Conservation (phyloP, 1,284 basidiomycete genomes). For the Kwoniella shivajii region DNA sequence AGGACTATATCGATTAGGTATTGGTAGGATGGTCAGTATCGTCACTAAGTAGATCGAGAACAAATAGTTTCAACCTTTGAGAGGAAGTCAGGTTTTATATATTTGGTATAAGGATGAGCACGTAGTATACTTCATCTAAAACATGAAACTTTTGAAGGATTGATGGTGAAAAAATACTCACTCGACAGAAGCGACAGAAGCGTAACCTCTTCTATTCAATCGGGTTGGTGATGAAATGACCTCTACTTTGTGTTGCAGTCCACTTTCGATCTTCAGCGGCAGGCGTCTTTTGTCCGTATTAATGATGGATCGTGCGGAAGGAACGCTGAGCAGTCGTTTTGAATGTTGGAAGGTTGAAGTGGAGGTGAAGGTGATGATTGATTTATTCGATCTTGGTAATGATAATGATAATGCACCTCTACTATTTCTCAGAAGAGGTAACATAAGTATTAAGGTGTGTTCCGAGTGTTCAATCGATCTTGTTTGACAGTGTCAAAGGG, state of each 20-base stretch:
- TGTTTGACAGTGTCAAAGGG: too few relatives aligned
- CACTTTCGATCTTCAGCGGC: neutral
- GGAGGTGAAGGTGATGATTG: neutral
- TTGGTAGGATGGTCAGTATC: neutral
- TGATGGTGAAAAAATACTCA: slow-evolving; percentile 2
- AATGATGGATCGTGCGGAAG: neutral
- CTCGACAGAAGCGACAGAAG: slow-evolving; percentile 13
- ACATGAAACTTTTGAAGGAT: neutral
- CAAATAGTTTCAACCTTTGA: too few relatives aligned
- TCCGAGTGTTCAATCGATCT: too few relatives aligned
- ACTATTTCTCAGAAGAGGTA: neutral
- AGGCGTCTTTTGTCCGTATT: too few relatives aligned
- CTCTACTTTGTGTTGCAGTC: neutral
- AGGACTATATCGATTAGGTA: neutral
- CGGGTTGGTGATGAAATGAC: neutral
- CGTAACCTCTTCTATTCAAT: slow-evolving; percentile 6
- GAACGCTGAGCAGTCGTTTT: slow-evolving; percentile 3
- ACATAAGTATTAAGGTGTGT: slow-evolving; percentile 3
- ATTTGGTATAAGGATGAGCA: too few relatives aligned
- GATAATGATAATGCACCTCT: neutral
- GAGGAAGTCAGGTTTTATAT: too few relatives aligned
- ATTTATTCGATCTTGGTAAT: neutral
- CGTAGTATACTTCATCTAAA: neutral
- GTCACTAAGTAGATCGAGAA: too few relatives aligned
- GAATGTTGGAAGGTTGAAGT: neutral